phyloP scores from a whole-genome alignment of 225 moss, liverwort and hornwort species.

The Ulota crispa region DNA sequence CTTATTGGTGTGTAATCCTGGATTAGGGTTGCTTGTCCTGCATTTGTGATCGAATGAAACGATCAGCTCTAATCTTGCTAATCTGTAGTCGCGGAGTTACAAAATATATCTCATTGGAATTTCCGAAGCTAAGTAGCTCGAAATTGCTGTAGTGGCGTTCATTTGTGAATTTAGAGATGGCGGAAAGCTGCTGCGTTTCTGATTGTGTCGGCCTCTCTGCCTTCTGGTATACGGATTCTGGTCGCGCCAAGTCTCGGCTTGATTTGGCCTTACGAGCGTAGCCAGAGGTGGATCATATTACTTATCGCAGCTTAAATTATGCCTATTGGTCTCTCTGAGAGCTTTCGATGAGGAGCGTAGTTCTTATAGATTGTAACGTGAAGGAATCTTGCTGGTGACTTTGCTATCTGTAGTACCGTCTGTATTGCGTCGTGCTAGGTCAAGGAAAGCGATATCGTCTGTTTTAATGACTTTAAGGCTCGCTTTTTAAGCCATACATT shows the following conservation, averaged over 20 bases:
- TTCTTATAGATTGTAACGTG: conserved; percentile 11
- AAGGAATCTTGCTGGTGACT: conserved; percentile 2
- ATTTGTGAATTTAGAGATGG: conserved; percentile 26
- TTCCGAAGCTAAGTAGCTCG: neutral
- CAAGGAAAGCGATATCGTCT: neutral
- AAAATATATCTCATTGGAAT: neutral
- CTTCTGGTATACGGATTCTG: conserved; percentile 10
- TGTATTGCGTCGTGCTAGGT: neutral
- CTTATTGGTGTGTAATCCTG: neutral
- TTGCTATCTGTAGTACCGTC: too few relatives aligned
- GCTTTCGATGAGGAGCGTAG: conserved; percentile 5
- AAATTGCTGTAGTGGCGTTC: neutral
- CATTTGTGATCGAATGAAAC: neutral
- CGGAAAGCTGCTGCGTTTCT: conserved; percentile 25
- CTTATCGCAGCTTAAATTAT: neutral
- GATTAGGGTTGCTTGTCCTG: conserved; percentile 27
- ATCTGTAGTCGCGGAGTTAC: neutral
- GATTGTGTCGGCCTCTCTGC: neutral
- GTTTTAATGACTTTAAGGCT: conserved; percentile 2
- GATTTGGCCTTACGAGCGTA: neutral
- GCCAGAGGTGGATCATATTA: conserved; percentile 16
- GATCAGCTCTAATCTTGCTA: neutral
- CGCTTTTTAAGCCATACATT: neutral
- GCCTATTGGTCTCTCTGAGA: conserved; percentile 9
- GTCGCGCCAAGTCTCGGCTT: conserved; percentile 11